Percentiles rank a stretch among this genome's conserved stretches.
Conservation (phyloP, 2,329 filamentous ascomycete genomes). For the Colletotrichum aenigma region DNA sequence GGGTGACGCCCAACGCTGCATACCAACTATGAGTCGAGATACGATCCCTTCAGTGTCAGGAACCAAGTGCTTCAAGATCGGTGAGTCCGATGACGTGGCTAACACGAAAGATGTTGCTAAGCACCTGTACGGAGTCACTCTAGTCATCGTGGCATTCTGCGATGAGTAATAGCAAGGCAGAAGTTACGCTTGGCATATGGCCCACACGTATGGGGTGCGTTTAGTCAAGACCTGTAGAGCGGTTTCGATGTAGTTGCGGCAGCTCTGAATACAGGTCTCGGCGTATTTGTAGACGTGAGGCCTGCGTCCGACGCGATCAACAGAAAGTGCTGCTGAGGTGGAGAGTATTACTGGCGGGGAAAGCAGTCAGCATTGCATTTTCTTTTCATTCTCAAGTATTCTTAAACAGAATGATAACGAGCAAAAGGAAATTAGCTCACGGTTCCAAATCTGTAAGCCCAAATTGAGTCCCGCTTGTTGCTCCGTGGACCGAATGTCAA, state of each 20-base stretch:
- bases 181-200: not conserved
- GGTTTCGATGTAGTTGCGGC: not conserved
- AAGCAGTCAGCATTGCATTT: not conserved
- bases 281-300: not conserved
- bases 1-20: not conserved
- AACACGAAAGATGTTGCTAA: not conserved
- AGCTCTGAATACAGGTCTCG: not conserved
- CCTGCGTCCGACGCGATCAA: not conserved
- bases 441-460: not conserved
- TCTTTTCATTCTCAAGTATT: not conserved
- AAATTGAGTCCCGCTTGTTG: not conserved
- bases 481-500: not conserved
- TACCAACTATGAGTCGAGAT: not conserved
- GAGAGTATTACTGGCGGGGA: not conserved
- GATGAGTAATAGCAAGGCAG: not conserved
- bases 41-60: not conserved
- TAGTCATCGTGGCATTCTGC: not conserved
- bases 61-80: not conserved
- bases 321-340: not conserved
- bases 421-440: not conserved
- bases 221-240: not conserved
- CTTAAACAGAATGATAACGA: not conserved
- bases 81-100: not conserved
- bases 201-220: not conserved
- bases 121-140: not conserved